phyloP scores from a whole-genome alignment of 192 early-diverging fungal genomes.

The Mortierella claussenii region DNA sequence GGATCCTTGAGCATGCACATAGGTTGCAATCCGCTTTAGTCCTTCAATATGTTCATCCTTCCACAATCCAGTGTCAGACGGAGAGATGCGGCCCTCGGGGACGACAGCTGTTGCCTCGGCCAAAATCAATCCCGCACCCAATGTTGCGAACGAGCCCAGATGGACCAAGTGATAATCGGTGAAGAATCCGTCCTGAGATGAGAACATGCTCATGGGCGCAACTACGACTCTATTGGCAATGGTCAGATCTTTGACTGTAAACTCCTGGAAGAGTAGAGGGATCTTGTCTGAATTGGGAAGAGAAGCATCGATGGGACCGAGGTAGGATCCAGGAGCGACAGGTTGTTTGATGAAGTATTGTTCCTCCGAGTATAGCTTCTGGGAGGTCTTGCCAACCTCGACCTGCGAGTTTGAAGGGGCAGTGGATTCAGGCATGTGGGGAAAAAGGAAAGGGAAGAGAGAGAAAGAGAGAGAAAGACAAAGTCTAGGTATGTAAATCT shows the following conservation, averaged over 20 bases:
- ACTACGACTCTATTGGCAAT: conserved; percentile 83
- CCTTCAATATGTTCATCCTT: conserved; percentile 77
- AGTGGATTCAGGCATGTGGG: too few relatives aligned
- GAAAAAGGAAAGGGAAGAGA: too few relatives aligned
- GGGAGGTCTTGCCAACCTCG: too few relatives aligned
- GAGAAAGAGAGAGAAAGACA: too few relatives aligned
- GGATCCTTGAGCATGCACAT: conserved; percentile 69
- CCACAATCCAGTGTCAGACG: conserved; percentile 83
- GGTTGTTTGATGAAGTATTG: conserved; percentile 18
- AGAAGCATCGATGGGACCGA: conserved; percentile 23
- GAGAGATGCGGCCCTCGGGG: conserved; percentile 78
- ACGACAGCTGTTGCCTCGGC: conserved; percentile 81
- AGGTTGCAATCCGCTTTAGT: conserved; percentile 66
- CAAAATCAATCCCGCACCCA: conserved; percentile 82
- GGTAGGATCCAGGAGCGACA: conserved; percentile 16
- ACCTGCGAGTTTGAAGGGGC: too few relatives aligned
- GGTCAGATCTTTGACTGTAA: conserved; percentile 69
- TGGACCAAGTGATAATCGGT: conserved; percentile 74
- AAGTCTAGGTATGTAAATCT: too few relatives aligned
- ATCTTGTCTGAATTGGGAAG: conserved; percentile 6
- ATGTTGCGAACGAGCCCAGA: conserved; percentile 73
- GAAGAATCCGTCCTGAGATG: conserved; percentile 68
- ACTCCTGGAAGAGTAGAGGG: conserved; percentile 68
- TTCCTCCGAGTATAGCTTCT: neutral
- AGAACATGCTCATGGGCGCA: conserved; percentile 88